phyloP scores from a whole-genome alignment of 768 basidiomycete species.

The Tylopilus vinaceipallidus region DNA sequence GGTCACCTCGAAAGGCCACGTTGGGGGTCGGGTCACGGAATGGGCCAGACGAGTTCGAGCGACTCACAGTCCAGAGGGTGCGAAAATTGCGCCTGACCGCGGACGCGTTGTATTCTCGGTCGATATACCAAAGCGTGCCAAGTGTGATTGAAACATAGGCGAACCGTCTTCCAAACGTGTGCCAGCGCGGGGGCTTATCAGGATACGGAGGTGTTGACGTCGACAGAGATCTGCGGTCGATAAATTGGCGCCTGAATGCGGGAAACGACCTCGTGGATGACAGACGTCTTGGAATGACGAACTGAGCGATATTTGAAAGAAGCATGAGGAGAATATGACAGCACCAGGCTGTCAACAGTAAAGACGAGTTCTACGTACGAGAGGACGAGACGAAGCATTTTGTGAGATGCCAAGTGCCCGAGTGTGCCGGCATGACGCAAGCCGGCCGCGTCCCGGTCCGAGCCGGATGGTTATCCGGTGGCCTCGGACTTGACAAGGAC shows the following conservation, averaged over 20 bases:
- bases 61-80: conserved; percentile 49
- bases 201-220: background rate
- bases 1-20: background rate
- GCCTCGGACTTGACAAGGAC: too few relatives aligned
- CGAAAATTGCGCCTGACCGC: conserved; percentile 46
- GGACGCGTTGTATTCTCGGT: conserved; percentile 47
- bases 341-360: background rate
- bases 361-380: too few relatives aligned
- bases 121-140: conserved; percentile 36
- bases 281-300: background rate
- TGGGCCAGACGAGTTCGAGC: background rate
- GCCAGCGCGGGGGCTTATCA: conserved; percentile 3
- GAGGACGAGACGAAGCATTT: too few relatives aligned
- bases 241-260: background rate
- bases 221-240: conserved; percentile 4
- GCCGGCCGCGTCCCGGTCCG: background rate
- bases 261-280: background rate
- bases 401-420: too few relatives aligned
- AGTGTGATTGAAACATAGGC: conserved; percentile 27
- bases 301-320: background rate
- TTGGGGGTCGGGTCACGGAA: background rate
- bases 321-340: conserved; percentile 4
- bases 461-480: background rate
- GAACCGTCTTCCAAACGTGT: conserved; percentile 19
- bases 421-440: background rate